Percentiles rank a stretch among this genome's conserved stretches.
These are phyloP conservation scores for Globisporangium irregulare DNA, from an alignment of 352 stramenopile species.

Conservation along the genomic window DNA sequence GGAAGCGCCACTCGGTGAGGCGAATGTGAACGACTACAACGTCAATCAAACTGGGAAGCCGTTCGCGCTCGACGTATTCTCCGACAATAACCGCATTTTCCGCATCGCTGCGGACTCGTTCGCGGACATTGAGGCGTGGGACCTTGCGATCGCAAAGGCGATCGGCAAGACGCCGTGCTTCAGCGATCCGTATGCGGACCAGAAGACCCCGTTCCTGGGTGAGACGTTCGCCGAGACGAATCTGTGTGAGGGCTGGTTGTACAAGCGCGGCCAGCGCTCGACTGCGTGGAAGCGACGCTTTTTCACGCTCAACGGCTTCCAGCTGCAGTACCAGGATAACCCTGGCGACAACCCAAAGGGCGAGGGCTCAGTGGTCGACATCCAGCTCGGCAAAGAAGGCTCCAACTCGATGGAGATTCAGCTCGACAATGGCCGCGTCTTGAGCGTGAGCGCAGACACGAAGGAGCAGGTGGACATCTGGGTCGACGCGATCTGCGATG, in stretches of 20 bases:
- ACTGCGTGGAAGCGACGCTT: conserved; percentile 68
- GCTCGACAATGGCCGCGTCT: conserved; percentile 51
- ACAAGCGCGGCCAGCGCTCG: conserved; percentile 58
- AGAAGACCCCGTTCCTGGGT: conserved; percentile 60
- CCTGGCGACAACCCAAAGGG: conserved; percentile 60
- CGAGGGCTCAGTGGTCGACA: conserved; percentile 52
- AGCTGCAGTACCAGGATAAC: conserved; percentile 63
- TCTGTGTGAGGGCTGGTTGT: conserved; percentile 72
- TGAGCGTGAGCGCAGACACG: conserved; percentile 64
- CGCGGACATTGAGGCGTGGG: conserved; percentile 73
- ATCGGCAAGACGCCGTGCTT: conserved; percentile 62
- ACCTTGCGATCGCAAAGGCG: conserved; percentile 45
- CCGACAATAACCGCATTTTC: conserved; percentile 80
- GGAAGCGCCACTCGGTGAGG: conserved; percentile 64
- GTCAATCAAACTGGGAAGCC: conserved; percentile 46
- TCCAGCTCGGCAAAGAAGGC: conserved; percentile 47
- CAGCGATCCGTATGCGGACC: conserved; percentile 52
- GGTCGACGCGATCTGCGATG: conserved; percentile 50
- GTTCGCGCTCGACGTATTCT: conserved; percentile 79
- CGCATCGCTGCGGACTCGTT: conserved; percentile 63
- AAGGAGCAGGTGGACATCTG: conserved; percentile 57
- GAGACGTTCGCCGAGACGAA: conserved; percentile 48
- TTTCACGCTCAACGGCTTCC: conserved; percentile 63
- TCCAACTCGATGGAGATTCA: conserved; percentile 65
- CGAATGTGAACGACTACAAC: conserved; percentile 68